Percentiles rank a stretch among this genome's conserved stretches.
Evolutionary conservation across 129 eudicot species (phyloP).

Genomic region (sunflower (Helianthus annuus)): DNA sequence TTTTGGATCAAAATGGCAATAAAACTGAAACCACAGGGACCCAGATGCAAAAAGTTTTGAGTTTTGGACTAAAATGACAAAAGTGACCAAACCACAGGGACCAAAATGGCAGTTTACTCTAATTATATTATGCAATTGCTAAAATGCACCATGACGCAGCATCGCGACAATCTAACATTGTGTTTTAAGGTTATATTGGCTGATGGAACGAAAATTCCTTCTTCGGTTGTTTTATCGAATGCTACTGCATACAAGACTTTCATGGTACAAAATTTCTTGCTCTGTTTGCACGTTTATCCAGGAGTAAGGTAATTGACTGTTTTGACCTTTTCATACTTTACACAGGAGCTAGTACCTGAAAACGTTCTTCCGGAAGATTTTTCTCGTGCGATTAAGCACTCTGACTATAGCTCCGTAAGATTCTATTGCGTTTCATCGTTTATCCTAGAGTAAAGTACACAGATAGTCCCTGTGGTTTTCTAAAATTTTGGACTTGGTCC

Average conservation of each 20-base stretch:
- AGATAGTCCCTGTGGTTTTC: too few relatives aligned
- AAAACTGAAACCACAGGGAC: too few relatives aligned
- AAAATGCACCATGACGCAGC: constrained; percentile 21
- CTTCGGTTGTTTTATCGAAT: constrained; percentile 91
- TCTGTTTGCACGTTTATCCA: constrained; percentile 25
- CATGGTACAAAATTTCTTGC: constrained; percentile 49
- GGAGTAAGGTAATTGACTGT: constrained; percentile 1
- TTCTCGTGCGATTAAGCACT: constrained; percentile 57
- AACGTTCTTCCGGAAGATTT: constrained; percentile 82
- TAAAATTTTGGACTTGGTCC: too few relatives aligned
- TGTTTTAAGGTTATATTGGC: constrained; percentile 73
- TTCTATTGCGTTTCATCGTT: constrained; percentile 8
- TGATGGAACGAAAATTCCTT: constrained; percentile 70
- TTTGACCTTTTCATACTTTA: constrained; percentile 23
- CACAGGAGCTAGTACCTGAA: constrained; percentile 80
- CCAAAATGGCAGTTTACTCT: too few relatives aligned
- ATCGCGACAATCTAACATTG: constrained; percentile 21
- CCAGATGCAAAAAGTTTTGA: too few relatives aligned
- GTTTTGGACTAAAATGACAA: too few relatives aligned
- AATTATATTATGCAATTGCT: constrained; percentile 12
- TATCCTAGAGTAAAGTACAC: neutral
- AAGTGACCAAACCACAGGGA: too few relatives aligned
- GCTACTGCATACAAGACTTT: constrained; percentile 94
- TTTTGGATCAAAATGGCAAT: too few relatives aligned
- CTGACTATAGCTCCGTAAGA: constrained; percentile 95